A percentile compares a stretch with the other conserved stretches of the same genome.
phyloP scores from a whole-genome alignment of 2,329 filamentous ascomycete genomes.

The Didymella pomorum region DNA sequence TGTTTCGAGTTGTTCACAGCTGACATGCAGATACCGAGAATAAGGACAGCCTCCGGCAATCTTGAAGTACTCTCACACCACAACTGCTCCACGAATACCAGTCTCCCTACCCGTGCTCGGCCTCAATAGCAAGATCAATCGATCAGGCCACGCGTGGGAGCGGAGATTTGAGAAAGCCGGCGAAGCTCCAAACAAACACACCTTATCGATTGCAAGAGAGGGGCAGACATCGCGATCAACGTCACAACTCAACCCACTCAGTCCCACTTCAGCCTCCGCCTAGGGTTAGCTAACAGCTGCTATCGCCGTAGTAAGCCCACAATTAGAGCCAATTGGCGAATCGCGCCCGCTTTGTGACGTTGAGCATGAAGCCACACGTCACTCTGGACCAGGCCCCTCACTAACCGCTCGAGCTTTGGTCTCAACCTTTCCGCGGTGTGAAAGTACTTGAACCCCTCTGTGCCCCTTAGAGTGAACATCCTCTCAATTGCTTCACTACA shows the following conservation, averaged over 20 bases:
- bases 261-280: slow-evolving; percentile 32
- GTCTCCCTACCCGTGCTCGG: not conserved
- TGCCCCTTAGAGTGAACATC: slow-evolving; percentile 25
- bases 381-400: slow-evolving; percentile 38
- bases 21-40: slow-evolving; percentile 4
- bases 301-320: slow-evolving; percentile 34
- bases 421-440: slow-evolving; percentile 27
- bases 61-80: not conserved
- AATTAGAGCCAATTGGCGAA: slow-evolving; percentile 28
- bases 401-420: slow-evolving; percentile 24
- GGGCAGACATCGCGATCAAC: slow-evolving; percentile 21
- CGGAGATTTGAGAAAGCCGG: slow-evolving; percentile 10
- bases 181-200: slow-evolving; percentile 18
- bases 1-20: slow-evolving; percentile 2
- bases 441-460: slow-evolving; percentile 48
- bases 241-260: slow-evolving; percentile 25
- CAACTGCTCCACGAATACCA: not conserved
- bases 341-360: slow-evolving; percentile 18
- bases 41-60: not conserved
- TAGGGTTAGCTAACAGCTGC: slow-evolving; percentile 28
- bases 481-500: slow-evolving; percentile 25
- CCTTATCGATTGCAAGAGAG: slow-evolving; percentile 20
- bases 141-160: slow-evolving; percentile 16
- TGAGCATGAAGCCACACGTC: slow-evolving; percentile 36
- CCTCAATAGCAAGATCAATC: not conserved